Percentiles rank a stretch among this genome's conserved stretches.
Conservation (phyloP, 192 early-diverging fungal species). For the Dispira parvispora region DNA sequence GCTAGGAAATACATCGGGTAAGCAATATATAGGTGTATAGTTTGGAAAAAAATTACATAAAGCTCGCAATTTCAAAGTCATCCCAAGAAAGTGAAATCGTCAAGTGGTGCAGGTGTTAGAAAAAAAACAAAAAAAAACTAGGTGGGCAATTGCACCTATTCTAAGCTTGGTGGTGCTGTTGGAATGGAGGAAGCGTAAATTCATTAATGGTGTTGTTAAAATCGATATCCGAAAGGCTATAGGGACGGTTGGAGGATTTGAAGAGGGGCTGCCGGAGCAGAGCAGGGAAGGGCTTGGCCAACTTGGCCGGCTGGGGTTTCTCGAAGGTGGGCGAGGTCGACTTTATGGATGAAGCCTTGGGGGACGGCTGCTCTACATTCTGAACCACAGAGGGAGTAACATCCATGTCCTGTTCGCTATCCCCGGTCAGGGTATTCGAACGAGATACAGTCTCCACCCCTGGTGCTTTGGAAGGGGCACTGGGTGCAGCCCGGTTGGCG, state of each 20-base stretch:
- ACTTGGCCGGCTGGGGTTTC: neutral
- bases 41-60: neutral
- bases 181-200: conserved; percentile 4
- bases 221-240: neutral
- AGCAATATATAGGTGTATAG: too few relatives aligned
- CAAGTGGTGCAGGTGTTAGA: neutral
- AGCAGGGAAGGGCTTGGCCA: neutral
- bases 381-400: neutral
- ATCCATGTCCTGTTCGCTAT: neutral
- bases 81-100: neutral
- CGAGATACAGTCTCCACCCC: neutral
- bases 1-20: too few relatives aligned
- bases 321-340: neutral
- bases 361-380: neutral
- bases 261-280: neutral
- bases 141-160: neutral
- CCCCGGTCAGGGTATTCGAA: neutral
- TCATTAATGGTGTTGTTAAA: conserved; percentile 1
- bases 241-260: neutral
- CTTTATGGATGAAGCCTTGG: neutral
- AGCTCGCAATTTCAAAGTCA: neutral
- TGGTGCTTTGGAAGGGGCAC: neutral
- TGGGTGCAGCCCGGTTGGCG: neutral
- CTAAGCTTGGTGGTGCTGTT: neutral
- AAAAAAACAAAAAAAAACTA: neutral